These are phyloP conservation scores for Fusarium longipes DNA, from an alignment of 2,329 filamentous ascomycete species.

Conservation along the genomic window DNA sequence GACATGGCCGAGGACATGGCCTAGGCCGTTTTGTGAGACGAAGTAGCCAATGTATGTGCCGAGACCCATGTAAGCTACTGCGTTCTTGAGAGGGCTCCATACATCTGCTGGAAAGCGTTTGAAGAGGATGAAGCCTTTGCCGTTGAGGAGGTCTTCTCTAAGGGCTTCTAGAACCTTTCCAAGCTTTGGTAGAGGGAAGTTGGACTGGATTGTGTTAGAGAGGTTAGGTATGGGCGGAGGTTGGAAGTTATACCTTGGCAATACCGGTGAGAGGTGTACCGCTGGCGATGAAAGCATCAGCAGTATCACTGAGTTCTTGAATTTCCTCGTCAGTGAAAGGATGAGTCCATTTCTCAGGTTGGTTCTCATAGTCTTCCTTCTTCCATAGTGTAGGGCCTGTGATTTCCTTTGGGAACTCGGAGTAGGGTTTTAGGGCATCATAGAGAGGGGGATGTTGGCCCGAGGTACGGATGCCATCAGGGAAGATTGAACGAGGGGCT, in stretches of 20 bases:
- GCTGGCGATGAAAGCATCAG: slow-evolving; percentile 75
- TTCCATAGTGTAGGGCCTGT: slow-evolving; percentile 79
- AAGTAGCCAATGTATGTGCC: slow-evolving; percentile 89
- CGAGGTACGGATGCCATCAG: slow-evolving; percentile 64
- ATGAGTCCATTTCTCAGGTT: slow-evolving; percentile 80
- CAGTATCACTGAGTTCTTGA: slow-evolving; percentile 71
- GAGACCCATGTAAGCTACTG: slow-evolving; percentile 90
- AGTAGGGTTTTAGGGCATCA: slow-evolving; percentile 72
- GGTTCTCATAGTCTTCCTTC: slow-evolving; percentile 70
- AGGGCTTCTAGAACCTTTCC: slow-evolving; percentile 51
- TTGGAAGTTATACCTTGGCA: slow-evolving; percentile 40
- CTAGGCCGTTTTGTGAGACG: slow-evolving; percentile 84
- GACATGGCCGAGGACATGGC: slow-evolving; percentile 88
- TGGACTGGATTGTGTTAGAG: slow-evolving; percentile 45
- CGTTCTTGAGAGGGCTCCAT: slow-evolving; percentile 84
- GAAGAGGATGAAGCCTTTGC: slow-evolving; percentile 91
- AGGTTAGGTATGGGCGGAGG: no score
- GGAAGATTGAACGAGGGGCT: slow-evolving; percentile 52
- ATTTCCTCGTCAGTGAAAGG: slow-evolving; percentile 74
- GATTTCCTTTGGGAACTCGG: slow-evolving; percentile 77
- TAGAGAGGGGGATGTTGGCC: slow-evolving; percentile 80
- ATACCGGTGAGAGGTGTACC: slow-evolving; percentile 78
- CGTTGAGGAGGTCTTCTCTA: slow-evolving; percentile 69
- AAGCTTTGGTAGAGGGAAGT: slow-evolving; percentile 59
- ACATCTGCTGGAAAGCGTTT: slow-evolving; percentile 81